Evolutionary conservation across 257 asterid genomes (phyloP).

Genomic region (Solanum tarapatanum): DNA sequence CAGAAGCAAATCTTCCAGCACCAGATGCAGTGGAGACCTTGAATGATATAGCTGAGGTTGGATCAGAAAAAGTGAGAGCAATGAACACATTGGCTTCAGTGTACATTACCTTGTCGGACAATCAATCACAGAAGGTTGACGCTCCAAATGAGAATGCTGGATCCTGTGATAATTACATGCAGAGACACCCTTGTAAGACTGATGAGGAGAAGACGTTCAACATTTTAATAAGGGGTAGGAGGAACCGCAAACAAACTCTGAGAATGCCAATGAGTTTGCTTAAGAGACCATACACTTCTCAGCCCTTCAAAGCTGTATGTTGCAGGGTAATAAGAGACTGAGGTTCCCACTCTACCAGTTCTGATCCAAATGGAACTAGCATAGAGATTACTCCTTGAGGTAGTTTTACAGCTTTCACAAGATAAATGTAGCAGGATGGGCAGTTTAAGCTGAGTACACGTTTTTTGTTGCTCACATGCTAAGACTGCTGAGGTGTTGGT

Average conservation of each 20-base stretch:
- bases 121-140: constrained; percentile 17
- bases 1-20: constrained; percentile 40
- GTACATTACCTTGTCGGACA: constrained; percentile 23
- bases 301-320: constrained; percentile 73
- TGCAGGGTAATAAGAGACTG: constrained; percentile 80
- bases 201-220: constrained; percentile 66
- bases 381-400: constrained; percentile 33
- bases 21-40: constrained; percentile 45
- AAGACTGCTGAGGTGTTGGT: neutral
- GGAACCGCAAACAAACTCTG: constrained; percentile 73
- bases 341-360: constrained; percentile 39
- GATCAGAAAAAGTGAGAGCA: constrained; percentile 23
- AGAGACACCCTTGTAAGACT: constrained; percentile 25
- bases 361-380: constrained; percentile 34
- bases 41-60: constrained; percentile 15
- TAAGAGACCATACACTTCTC: constrained; percentile 71
- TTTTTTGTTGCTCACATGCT: neutral
- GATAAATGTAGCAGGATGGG: constrained; percentile 14
- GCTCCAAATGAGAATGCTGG: constrained; percentile 31
- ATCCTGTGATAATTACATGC: constrained; percentile 10
- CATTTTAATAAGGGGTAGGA: constrained; percentile 68
- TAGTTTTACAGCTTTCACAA: constrained; percentile 3
- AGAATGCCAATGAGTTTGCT: constrained; percentile 89
- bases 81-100: constrained; percentile 15
- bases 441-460: constrained; percentile 8